phyloP scores from a whole-genome alignment of 805 yeast species.

The Sugiyamaella lignohabitans region DNA sequence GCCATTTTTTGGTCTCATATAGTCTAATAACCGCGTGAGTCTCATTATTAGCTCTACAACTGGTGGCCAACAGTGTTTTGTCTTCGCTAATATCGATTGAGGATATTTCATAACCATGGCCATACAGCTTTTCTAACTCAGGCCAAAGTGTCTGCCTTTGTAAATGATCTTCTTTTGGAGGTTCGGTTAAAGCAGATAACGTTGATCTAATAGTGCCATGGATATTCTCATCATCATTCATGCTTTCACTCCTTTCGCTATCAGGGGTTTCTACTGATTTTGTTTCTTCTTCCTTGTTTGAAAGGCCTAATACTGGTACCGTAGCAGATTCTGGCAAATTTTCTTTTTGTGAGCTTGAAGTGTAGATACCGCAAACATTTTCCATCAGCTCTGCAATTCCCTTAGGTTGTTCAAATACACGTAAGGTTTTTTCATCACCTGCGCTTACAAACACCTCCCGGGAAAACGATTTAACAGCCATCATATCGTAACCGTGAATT shows the following conservation, averaged over 20 bases:
- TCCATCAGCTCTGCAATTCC: slow-evolving; percentile 60
- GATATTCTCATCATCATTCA: slow-evolving; percentile 37
- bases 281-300: slow-evolving; percentile 72
- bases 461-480: slow-evolving; percentile 59
- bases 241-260: slow-evolving; percentile 37
- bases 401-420: slow-evolving; percentile 84
- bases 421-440: slow-evolving; percentile 88
- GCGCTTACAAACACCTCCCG: slow-evolving; percentile 73
- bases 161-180: slow-evolving; percentile 86
- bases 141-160: slow-evolving; percentile 94
- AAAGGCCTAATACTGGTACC: slow-evolving; percentile 86
- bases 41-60: slow-evolving; percentile 82
- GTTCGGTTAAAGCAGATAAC: slow-evolving; percentile 37
- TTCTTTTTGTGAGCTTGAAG: slow-evolving; percentile 22
- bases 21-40: slow-evolving; percentile 82
- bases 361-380: slow-evolving; percentile 43
- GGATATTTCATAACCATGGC: slow-evolving; percentile 93
- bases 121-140: slow-evolving; percentile 88
- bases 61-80: slow-evolving; percentile 64
- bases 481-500: slow-evolving; percentile 97
- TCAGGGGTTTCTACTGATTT: slow-evolving; percentile 30
- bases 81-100: slow-evolving; percentile 67
- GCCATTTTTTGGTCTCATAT: slow-evolving; percentile 54
- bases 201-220: slow-evolving; percentile 17
- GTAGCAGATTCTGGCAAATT: slow-evolving; percentile 76